A percentile compares a stretch with the other conserved stretches of the same genome.
Conservation (phyloP, 208 protist species). For the Phytomonas sp. region DNA sequence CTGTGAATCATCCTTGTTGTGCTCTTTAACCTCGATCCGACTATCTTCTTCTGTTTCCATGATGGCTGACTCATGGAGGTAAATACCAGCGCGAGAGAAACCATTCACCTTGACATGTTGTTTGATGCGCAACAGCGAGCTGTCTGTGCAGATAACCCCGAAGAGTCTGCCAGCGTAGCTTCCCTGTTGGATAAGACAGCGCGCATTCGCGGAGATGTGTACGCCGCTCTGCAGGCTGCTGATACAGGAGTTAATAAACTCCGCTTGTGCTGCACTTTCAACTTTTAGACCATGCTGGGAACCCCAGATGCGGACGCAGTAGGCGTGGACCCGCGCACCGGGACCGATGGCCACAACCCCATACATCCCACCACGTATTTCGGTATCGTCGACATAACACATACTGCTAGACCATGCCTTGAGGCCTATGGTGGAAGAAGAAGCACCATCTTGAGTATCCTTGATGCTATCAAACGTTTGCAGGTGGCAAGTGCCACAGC, state of each 20-base stretch:
- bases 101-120: slow-evolving; percentile 58
- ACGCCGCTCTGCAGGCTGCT: slow-evolving; percentile 58
- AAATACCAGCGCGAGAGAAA: slow-evolving; percentile 49
- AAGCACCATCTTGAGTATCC: neutral
- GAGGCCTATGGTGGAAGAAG: slow-evolving; percentile 34
- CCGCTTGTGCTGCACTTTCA: slow-evolving; percentile 32
- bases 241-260: slow-evolving; percentile 43
- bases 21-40: neutral
- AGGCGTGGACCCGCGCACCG: slow-evolving; percentile 36
- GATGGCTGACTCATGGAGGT: slow-evolving; percentile 37
- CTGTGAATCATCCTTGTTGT: neutral
- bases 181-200: slow-evolving; percentile 39
- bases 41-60: slow-evolving; percentile 17
- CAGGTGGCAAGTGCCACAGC: neutral
- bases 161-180: slow-evolving; percentile 53
- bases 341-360: slow-evolving; percentile 63
- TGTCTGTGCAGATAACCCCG: slow-evolving; percentile 44
- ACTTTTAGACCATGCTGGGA: slow-evolving; percentile 66
- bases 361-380: slow-evolving; percentile 50
- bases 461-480: neutral
- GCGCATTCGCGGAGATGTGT: slow-evolving; percentile 50
- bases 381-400: slow-evolving; percentile 32
- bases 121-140: slow-evolving; percentile 37
- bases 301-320: slow-evolving; percentile 43
- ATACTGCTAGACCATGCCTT: slow-evolving; percentile 60